Evolutionary conservation across 2,329 filamentous ascomycete genomes (phyloP).

Genomic region (Sporothrix variecibatus): DNA sequence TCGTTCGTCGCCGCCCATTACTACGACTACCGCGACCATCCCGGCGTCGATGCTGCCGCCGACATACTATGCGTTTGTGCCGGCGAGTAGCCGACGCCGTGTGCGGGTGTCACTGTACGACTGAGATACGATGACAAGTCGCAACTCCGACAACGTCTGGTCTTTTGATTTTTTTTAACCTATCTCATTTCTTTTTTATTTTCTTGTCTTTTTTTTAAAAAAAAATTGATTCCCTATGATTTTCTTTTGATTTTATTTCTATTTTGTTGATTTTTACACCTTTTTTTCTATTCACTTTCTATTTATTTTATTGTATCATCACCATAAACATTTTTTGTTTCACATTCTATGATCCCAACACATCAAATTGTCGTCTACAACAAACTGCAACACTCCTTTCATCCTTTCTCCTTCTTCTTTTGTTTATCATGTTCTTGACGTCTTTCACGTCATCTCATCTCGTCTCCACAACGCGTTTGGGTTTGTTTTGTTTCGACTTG

Average conservation of each 20-base stretch:
- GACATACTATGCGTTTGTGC: slow-evolving; percentile 1
- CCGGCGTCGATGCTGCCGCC: not conserved
- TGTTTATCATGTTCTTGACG: not conserved
- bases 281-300: not conserved
- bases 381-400: not conserved
- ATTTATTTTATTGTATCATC: not conserved
- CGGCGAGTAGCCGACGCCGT: not conserved
- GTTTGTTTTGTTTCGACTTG: not conserved
- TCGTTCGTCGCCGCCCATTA: not conserved
- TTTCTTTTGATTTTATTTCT: not conserved
- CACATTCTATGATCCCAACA: not conserved
- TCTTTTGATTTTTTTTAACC: not conserved
- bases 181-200: not conserved
- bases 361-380: not conserved
- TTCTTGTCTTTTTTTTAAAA: not conserved
- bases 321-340: not conserved
- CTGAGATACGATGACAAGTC: not conserved
- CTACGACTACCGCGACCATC: not conserved
- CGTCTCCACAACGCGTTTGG: not conserved
- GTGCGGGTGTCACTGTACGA: not conserved
- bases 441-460: not conserved
- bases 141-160: not conserved
- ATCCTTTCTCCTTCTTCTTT: not conserved
- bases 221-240: not conserved
- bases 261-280: not conserved